Conservation (phyloP, 768 basidiomycete species). For the Lactifluus volemus region DNA sequence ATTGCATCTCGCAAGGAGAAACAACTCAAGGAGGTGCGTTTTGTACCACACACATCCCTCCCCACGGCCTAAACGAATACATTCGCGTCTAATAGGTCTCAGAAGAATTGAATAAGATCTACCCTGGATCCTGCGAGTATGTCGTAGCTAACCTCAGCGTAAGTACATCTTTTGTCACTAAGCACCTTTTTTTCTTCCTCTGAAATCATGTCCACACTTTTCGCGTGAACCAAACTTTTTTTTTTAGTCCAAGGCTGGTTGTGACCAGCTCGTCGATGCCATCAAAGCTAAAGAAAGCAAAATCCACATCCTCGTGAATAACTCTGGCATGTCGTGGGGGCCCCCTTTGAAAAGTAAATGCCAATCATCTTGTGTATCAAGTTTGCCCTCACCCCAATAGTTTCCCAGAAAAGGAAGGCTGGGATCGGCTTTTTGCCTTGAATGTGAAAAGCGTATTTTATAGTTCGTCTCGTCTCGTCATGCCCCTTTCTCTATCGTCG, state of each 20-base stretch:
- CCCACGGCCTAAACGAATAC: slow-evolving; percentile 32
- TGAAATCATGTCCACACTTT: neutral
- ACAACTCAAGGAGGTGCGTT: slow-evolving; percentile 59
- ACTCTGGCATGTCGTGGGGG: slow-evolving; percentile 79
- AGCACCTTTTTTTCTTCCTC: neutral
- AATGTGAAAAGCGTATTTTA: slow-evolving; percentile 86
- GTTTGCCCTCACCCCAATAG: slow-evolving; percentile 10
- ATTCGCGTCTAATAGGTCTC: slow-evolving; percentile 19
- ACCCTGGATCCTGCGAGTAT: slow-evolving; percentile 58
- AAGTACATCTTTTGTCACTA: slow-evolving; percentile 25
- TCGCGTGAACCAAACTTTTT: too few species aligned
- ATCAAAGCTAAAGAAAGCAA: slow-evolving; percentile 63
- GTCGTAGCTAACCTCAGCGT: slow-evolving; percentile 69
- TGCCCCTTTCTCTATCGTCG: neutral
- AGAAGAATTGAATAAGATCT: slow-evolving; percentile 50
- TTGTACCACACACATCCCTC: neutral
- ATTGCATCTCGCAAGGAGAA: slow-evolving; percentile 80
- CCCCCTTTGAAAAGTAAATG: slow-evolving; percentile 44
- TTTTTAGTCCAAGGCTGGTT: slow-evolving; percentile 64
- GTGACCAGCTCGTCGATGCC: slow-evolving; percentile 58
- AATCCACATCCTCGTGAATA: slow-evolving; percentile 78
- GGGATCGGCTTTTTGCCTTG: slow-evolving; percentile 75
- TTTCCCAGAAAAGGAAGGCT: slow-evolving; percentile 74
- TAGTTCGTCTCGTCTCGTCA: slow-evolving; percentile 38
- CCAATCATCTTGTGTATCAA: neutral